A percentile compares a stretch with the other conserved stretches of the same genome.
These are phyloP conservation scores for Helianthus tuberosus DNA, from an alignment of 129 eudicot genomes.

Conservation along the genomic window DNA sequence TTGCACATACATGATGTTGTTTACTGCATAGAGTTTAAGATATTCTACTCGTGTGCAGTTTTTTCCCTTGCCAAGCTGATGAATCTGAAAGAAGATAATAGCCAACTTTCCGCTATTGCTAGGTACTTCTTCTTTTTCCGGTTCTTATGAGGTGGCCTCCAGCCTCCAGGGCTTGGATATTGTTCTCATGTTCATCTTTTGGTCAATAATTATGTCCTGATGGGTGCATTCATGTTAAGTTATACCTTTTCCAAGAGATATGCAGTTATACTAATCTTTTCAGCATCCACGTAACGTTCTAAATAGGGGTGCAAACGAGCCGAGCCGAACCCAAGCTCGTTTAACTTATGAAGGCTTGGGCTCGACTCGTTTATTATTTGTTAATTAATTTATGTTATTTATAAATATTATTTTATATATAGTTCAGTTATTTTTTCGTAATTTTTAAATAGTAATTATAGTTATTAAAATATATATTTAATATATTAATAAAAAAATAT, in stretches of 20 bases:
- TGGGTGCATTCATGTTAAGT: neutral
- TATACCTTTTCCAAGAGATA: neutral
- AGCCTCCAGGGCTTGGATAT: neutral
- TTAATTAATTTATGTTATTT: too few species aligned
- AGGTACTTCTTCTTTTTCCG: constrained; percentile 54
- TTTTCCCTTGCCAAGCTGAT: constrained; percentile 93
- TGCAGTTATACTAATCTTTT: constrained; percentile 4
- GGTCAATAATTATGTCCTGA: too few species aligned
- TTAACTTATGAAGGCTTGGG: too few species aligned
- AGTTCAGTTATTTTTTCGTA: too few species aligned
- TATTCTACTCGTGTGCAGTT: constrained; percentile 49
- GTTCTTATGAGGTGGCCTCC: constrained; percentile 1
- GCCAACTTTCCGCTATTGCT: constrained; percentile 90
- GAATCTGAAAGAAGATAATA: constrained; percentile 93
- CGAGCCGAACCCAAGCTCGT: too few species aligned
- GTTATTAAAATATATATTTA: too few species aligned
- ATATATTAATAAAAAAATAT: too few species aligned
- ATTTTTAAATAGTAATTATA: too few species aligned
- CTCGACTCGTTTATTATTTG: too few species aligned
- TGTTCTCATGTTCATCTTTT: neutral
- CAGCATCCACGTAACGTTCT: constrained; percentile 6
- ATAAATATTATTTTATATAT: too few species aligned
- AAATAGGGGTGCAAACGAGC: neutral
- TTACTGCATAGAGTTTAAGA: neutral
- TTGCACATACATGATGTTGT: too few species aligned